These are phyloP conservation scores for Uronychia setigera DNA, from an alignment of 73 alveolate species.

Conservation along the genomic window DNA sequence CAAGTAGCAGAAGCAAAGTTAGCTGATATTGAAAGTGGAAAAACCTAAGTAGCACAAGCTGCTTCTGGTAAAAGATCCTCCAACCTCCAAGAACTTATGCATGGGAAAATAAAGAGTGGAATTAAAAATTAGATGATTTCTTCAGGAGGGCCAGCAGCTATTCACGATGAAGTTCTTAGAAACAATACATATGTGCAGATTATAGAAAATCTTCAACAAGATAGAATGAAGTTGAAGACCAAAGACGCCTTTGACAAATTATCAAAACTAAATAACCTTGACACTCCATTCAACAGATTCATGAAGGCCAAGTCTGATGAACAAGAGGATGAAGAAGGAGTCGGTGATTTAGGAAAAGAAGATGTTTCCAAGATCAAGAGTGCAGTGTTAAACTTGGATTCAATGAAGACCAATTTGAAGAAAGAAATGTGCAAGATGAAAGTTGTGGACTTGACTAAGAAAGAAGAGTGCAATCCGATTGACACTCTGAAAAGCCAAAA, in stretches of 20 bases:
- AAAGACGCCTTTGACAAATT: background rate
- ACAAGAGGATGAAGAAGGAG: conserved; percentile 19
- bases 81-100: background rate
- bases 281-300: background rate
- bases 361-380: conserved; percentile 21
- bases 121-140: background rate
- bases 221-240: background rate
- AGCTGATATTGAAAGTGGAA: background rate
- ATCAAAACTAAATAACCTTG: too few relatives aligned
- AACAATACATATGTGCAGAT: too few relatives aligned
- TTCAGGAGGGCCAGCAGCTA: background rate
- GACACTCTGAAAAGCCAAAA: background rate
- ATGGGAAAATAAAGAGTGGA: background rate
- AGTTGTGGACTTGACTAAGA: conserved; percentile 40
- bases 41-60: background rate
- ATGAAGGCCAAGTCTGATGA: background rate
- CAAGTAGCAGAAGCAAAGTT: background rate
- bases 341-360: conserved; percentile 2
- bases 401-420: conserved; percentile 26
- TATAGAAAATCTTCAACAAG: background rate
- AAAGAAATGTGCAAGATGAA: conserved; percentile 45
- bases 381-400: conserved; percentile 24
- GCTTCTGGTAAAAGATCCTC: background rate
- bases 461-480: conserved; percentile 7
- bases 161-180: background rate